Conservation (phyloP, 108 stramenopile genomes). For the Skeletonema costatum region DNA sequence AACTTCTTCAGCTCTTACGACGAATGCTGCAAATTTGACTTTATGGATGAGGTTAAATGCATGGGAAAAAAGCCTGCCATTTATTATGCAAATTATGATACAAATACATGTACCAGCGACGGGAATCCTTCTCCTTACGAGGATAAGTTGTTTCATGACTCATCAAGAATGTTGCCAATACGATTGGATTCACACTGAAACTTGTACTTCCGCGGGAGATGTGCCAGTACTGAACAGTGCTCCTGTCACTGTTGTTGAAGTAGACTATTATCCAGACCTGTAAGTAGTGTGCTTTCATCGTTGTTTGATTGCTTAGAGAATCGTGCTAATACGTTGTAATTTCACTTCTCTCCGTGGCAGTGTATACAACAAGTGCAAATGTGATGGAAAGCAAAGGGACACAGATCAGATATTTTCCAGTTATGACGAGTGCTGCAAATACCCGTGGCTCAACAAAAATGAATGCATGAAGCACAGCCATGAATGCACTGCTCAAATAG, state of each 20-base stretch:
- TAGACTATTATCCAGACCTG: not conserved
- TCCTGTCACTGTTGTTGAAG: not conserved
- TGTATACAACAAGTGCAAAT: not conserved
- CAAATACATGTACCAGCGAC: not conserved
- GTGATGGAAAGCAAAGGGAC: not conserved
- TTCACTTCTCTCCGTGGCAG: not conserved
- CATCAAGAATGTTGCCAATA: not conserved
- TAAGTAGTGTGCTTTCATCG: not conserved
- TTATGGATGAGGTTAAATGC: constrained; percentile 2
- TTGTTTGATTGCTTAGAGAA: not conserved
- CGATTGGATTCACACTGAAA: not conserved
- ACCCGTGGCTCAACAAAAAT: not conserved
- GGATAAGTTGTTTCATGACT: not conserved
- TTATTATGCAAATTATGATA: constrained; percentile 3
- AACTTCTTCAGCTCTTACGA: constrained; percentile 27
- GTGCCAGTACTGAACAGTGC: not conserved
- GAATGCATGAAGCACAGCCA: not conserved
- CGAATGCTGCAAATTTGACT: constrained; percentile 24
- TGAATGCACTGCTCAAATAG: not conserved
- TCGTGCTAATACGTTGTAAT: not conserved
- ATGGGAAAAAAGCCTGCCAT: constrained; percentile 5
- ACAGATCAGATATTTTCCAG: not conserved
- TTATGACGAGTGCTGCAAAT: not conserved
- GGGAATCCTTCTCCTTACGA: not conserved
- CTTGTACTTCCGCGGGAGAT: not conserved